Evolutionary conservation across 257 asterid genomes (phyloP).

Genomic region (Voacanga thouarsii): DNA sequence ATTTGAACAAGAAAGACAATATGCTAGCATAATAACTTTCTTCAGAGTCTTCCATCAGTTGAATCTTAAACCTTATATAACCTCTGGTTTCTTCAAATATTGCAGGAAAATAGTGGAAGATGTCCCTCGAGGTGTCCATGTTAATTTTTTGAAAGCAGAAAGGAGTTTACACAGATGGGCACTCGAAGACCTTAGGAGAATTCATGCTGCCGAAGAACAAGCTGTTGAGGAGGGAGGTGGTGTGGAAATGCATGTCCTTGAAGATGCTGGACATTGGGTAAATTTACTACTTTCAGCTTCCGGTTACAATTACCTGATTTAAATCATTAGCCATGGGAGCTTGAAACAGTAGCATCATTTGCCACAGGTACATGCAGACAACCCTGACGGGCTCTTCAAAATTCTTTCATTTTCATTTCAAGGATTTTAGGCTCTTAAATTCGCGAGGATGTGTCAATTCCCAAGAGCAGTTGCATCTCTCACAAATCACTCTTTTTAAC

Average conservation of each 20-base stretch:
- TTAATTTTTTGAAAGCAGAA: slow-evolving; percentile 90
- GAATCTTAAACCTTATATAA: background rate
- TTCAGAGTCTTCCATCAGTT: background rate
- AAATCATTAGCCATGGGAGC: background rate
- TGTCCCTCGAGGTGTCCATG: slow-evolving; percentile 93
- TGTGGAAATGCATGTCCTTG: slow-evolving; percentile 96
- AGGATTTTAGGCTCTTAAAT: slow-evolving; percentile 50
- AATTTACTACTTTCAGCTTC: slow-evolving; percentile 17
- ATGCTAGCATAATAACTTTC: background rate
- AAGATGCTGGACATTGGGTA: slow-evolving; percentile 99
- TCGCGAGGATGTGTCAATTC: background rate
- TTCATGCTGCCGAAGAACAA: slow-evolving; percentile 92
- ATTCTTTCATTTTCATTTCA: slow-evolving; percentile 91
- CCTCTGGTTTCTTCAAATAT: background rate
- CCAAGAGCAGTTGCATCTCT: background rate
- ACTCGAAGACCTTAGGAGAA: slow-evolving; percentile 79
- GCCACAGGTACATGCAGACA: slow-evolving; percentile 92
- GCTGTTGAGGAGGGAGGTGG: slow-evolving; percentile 95
- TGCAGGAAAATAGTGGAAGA: slow-evolving; percentile 89
- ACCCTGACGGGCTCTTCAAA: slow-evolving; percentile 91
- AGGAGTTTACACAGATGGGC: slow-evolving; percentile 99
- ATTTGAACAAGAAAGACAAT: background rate
- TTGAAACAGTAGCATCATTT: background rate
- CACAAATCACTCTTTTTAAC: slow-evolving; percentile 6
- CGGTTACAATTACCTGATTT: background rate